Conservation (phyloP, 208 protist genomes). For the Borovskyia barvae region DNA sequence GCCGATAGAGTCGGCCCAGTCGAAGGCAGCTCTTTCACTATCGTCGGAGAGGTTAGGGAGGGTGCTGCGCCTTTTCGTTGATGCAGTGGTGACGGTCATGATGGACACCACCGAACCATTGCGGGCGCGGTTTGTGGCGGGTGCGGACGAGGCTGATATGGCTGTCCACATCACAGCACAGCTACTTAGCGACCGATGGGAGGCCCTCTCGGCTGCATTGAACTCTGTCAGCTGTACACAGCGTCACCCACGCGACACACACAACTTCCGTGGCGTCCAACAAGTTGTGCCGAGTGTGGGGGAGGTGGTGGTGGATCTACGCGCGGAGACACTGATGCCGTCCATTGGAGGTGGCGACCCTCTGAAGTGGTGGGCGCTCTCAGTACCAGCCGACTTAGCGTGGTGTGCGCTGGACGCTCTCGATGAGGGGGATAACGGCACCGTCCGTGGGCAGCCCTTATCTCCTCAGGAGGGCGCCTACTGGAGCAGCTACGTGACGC, state of each 20-base stretch:
- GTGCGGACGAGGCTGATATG: too few relatives aligned
- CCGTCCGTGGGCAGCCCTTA: neutral
- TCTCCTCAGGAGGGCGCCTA: slow-evolving; percentile 5
- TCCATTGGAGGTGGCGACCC: neutral
- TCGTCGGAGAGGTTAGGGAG: slow-evolving; percentile 10
- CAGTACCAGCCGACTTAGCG: slow-evolving; percentile 10
- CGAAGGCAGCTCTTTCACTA: neutral
- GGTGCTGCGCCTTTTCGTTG: slow-evolving; percentile 20
- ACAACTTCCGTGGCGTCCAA: neutral
- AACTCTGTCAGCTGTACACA: too few relatives aligned
- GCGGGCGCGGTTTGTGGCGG: neutral
- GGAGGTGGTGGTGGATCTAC: neutral
- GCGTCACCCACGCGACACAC: too few relatives aligned
- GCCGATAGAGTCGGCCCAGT: neutral
- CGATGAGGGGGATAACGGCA: neutral
- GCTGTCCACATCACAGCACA: neutral
- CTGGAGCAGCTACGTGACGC: slow-evolving; percentile 18
- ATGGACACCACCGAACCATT: too few relatives aligned
- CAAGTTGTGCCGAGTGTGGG: neutral
- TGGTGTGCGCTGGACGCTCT: slow-evolving; percentile 6
- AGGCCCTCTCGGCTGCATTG: too few relatives aligned
- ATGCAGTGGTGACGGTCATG: slow-evolving; percentile 11
- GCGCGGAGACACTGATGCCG: neutral
- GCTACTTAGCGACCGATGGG: too few relatives aligned
- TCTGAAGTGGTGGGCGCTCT: neutral